A percentile compares a stretch with the other conserved stretches of the same genome.
These are phyloP conservation scores for Phialemonium atrogriseum DNA, from an alignment of 2,329 filamentous ascomycete species.

Conservation along the genomic window DNA sequence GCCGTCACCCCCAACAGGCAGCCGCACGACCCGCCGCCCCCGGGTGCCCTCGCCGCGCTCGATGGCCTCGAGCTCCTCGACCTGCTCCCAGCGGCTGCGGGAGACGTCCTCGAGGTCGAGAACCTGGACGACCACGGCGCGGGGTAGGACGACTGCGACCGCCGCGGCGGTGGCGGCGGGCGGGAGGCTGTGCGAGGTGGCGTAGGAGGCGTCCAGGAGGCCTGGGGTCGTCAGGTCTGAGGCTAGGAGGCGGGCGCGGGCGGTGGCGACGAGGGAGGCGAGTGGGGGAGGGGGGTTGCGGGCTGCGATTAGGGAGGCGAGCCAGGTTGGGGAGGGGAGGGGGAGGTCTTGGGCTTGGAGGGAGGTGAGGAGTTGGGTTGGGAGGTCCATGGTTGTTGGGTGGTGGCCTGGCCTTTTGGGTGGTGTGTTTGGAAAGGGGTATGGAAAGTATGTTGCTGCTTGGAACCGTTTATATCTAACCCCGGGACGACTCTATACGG, in stretches of 20 bases:
- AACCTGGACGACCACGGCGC: conserved; percentile 69
- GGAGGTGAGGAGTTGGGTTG: conserved; percentile 42
- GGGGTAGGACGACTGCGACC: conserved; percentile 47
- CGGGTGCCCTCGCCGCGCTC: conserved; percentile 65
- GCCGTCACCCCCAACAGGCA: conserved; percentile 36
- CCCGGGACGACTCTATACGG: too few relatives aligned
- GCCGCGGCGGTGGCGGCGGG: conserved; percentile 31
- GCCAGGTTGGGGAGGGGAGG: conserved; percentile 47
- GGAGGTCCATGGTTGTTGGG: conserved; percentile 24
- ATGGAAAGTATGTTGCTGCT: neutral
- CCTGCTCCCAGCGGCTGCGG: conserved; percentile 74
- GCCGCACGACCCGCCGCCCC: conserved; percentile 74
- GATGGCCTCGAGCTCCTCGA: conserved; percentile 70
- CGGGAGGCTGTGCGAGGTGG: conserved; percentile 45
- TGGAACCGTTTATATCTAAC: too few relatives aligned
- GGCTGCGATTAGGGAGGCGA: conserved; percentile 51
- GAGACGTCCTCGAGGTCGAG: conserved; percentile 80
- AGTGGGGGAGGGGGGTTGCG: conserved; percentile 52
- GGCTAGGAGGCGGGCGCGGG: conserved; percentile 69
- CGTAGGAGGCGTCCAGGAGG: conserved; percentile 34
- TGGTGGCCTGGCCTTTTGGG: neutral
- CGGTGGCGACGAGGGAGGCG: conserved; percentile 67
- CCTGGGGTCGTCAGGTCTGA: conserved; percentile 62
- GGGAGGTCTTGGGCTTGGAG: conserved; percentile 47
- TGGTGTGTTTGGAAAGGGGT: neutral